These are phyloP conservation scores for Prunus persica DNA, from an alignment of 306 rosid species.

Conservation along the genomic window DNA sequence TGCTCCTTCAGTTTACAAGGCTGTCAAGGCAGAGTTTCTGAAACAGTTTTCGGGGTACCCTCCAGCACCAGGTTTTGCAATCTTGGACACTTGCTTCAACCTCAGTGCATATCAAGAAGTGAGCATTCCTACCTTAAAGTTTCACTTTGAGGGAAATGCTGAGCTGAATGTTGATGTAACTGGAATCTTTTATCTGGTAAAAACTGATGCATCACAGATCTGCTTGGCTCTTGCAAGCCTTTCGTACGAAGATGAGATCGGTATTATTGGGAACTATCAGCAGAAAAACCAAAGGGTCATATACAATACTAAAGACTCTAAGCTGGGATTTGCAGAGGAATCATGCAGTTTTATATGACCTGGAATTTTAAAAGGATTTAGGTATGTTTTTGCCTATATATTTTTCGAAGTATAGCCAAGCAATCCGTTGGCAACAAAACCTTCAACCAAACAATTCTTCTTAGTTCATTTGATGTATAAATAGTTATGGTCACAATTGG, in stretches of 20 bases:
- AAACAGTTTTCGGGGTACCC: slow-evolving; percentile 64
- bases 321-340: slow-evolving; percentile 78
- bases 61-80: slow-evolving; percentile 55
- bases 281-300: slow-evolving; percentile 90
- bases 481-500: slow-evolving; percentile 12
- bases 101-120: slow-evolving; percentile 55
- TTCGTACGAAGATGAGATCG: slow-evolving; percentile 42
- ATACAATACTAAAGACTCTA: slow-evolving; percentile 60
- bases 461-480: slow-evolving; percentile 9
- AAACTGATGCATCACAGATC: slow-evolving; percentile 64
- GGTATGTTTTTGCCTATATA: slow-evolving; percentile 10
- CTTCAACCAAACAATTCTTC: slow-evolving; percentile 5
- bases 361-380: background rate
- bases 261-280: slow-evolving; percentile 78
- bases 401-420: slow-evolving; percentile 26
- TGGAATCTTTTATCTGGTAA: slow-evolving; percentile 53
- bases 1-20: slow-evolving; percentile 60
- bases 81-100: slow-evolving; percentile 75
- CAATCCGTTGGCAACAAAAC: slow-evolving; percentile 23
- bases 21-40: slow-evolving; percentile 61
- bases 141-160: slow-evolving; percentile 62
- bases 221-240: slow-evolving; percentile 82
- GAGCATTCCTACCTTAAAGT: slow-evolving; percentile 46
- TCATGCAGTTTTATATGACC: slow-evolving; percentile 51
- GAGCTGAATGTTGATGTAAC: slow-evolving; percentile 56